Conservation (phyloP, 495 filamentous ascomycete genomes). For the Aspergillus kassunensis region DNA sequence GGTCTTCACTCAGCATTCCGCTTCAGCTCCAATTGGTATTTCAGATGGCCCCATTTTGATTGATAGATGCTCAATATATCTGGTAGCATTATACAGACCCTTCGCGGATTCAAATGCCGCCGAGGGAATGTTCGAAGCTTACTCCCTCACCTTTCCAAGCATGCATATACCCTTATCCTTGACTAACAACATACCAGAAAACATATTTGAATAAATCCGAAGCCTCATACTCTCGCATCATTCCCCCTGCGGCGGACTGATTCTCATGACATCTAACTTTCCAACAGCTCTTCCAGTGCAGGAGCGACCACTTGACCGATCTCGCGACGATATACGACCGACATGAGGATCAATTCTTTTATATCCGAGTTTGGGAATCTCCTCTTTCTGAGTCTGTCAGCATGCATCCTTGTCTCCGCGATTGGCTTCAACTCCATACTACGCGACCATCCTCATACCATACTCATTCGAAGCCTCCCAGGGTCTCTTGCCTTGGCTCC, state of each 20-base stretch:
- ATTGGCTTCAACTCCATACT: constrained; percentile 4
- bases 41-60: neutral
- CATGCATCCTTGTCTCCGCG: constrained; percentile 9
- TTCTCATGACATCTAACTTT: too few species aligned
- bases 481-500: constrained; percentile 19
- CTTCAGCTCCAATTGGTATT: neutral
- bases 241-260: neutral
- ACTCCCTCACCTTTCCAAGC: neutral
- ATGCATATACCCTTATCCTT: neutral
- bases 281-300: too few species aligned
- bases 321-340: too few species aligned
- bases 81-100: neutral
- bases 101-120: neutral
- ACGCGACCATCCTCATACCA: neutral
- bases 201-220: neutral
- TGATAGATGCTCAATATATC: neutral
- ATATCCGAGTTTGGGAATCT: neutral
- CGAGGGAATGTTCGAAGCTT: neutral
- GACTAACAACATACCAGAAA: neutral
- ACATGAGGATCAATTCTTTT: constrained; percentile 7
- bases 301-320: too few species aligned
- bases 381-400: constrained; percentile 6
- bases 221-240: neutral
- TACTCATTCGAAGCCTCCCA: constrained; percentile 16
- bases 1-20: neutral